phyloP scores from a whole-genome alignment of 805 yeast genomes.

The Tetrapisispora nanseiensis region DNA sequence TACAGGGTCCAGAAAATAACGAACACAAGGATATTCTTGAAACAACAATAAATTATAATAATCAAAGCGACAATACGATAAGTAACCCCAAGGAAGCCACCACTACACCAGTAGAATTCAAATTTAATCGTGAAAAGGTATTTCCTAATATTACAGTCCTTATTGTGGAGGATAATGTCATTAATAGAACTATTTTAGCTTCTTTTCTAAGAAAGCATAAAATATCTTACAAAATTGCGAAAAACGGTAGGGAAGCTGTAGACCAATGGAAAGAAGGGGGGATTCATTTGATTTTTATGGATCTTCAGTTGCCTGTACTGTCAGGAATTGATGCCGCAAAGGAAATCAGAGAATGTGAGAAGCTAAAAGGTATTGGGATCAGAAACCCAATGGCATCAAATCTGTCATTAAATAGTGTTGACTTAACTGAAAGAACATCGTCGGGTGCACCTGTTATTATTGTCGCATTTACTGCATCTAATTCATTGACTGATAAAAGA shows the following conservation, averaged over 20 bases:
- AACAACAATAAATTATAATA: not conserved
- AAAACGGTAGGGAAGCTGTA: conserved; percentile 90
- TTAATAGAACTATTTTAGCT: conserved; percentile 85
- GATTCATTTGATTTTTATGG: conserved; percentile 91
- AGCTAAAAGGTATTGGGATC: conserved; percentile 63
- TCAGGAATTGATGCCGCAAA: conserved; percentile 93
- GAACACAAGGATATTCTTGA: not conserved
- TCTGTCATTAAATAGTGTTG: conserved; percentile 8
- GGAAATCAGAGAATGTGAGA: conserved; percentile 79
- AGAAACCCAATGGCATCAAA: conserved; percentile 7
- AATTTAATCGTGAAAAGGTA: conserved; percentile 41
- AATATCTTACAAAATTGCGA: conserved; percentile 77
- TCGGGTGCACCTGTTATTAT: conserved; percentile 86
- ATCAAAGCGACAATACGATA: too few species aligned
- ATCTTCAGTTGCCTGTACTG: conserved; percentile 90
- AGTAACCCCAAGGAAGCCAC: not conserved
- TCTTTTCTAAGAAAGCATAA: conserved; percentile 79
- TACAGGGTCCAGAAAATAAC: not conserved
- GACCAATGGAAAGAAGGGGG: conserved; percentile 94
- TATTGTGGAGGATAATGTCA: conserved; percentile 93
- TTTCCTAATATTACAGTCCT: conserved; percentile 83
- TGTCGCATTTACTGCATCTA: conserved; percentile 92
- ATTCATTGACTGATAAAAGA: conserved; percentile 72
- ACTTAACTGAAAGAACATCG: not conserved
- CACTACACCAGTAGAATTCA: not conserved